A percentile compares a stretch with the other conserved stretches of the same genome.
Evolutionary conservation across 768 basidiomycete genomes (phyloP).

Genomic region (Hirschioporus abietinus): DNA sequence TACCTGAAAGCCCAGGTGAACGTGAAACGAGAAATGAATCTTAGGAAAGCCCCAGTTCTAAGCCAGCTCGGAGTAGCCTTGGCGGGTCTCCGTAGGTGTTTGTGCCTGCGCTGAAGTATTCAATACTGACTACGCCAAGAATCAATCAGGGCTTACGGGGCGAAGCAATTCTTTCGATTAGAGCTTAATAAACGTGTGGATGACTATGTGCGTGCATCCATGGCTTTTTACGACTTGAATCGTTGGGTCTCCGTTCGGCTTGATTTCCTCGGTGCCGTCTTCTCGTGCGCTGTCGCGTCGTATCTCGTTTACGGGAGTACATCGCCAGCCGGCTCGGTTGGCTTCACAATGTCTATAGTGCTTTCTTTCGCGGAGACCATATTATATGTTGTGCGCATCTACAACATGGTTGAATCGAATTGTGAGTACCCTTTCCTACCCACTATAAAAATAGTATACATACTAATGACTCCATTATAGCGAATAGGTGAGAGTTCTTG

Average conservation of each 20-base stretch:
- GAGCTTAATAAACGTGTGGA: constrained; percentile 29
- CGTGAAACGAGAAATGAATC: constrained; percentile 26
- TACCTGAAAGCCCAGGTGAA: constrained; percentile 38
- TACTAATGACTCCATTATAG: constrained; percentile 9
- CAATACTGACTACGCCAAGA: constrained; percentile 15
- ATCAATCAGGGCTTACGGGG: constrained; percentile 37
- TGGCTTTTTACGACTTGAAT: constrained; percentile 27
- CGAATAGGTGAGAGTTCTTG: constrained; percentile 17
- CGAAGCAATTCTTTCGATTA: constrained; percentile 25
- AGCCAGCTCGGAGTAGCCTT: constrained; percentile 13
- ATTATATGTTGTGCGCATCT: constrained; percentile 20
- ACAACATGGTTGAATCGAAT: constrained; percentile 18
- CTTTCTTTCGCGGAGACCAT: constrained; percentile 11
- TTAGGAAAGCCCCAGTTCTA: constrained; percentile 18
- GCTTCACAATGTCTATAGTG: constrained; percentile 15
- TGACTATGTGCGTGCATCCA: constrained; percentile 23
- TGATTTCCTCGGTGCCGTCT: constrained; percentile 36
- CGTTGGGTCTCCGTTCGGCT: constrained; percentile 33
- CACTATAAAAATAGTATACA: background rate
- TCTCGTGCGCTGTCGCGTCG: constrained; percentile 23
- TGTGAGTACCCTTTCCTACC: constrained; percentile 7
- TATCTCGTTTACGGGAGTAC: constrained; percentile 31
- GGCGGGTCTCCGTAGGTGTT: constrained; percentile 15
- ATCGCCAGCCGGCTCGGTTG: constrained; percentile 17
- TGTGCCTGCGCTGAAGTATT: background rate